phyloP scores from a whole-genome alignment of 768 basidiomycete species.

The Boletus tylopilopsis region DNA sequence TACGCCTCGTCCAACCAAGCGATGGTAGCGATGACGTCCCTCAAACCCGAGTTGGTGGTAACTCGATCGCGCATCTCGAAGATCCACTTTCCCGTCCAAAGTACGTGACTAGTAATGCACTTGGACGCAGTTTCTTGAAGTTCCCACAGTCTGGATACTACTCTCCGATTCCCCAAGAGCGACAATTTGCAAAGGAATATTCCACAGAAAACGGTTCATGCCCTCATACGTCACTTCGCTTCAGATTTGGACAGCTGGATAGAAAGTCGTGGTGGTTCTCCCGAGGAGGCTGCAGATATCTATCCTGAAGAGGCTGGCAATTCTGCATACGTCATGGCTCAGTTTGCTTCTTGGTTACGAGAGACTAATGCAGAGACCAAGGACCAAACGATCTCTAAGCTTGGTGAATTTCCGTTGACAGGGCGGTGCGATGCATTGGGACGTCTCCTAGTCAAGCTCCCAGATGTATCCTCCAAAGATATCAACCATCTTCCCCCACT shows the following conservation, averaged over 20 bases:
- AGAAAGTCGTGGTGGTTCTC: background rate
- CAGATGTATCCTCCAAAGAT: background rate
- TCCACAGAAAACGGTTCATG: background rate
- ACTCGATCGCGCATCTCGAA: background rate
- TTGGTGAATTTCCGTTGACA: background rate
- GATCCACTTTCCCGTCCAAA: conserved; percentile 1
- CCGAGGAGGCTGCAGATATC: background rate
- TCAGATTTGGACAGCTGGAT: background rate
- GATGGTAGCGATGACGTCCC: background rate
- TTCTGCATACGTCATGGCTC: background rate
- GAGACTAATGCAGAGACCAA: background rate
- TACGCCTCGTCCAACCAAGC: background rate
- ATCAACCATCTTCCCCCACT: background rate
- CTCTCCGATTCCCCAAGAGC: background rate
- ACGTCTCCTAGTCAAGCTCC: conserved; percentile 3
- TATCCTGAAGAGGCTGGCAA: background rate
- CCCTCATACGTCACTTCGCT: background rate
- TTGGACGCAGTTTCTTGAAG: background rate
- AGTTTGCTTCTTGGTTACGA: background rate
- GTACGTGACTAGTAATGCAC: background rate
- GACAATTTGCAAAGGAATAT: background rate
- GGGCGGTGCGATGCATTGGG: conserved; percentile 7
- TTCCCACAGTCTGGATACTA: background rate
- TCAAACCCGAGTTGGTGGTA: background rate
- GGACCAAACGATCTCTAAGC: background rate